phyloP scores from a whole-genome alignment of 179 eudicot genomes.

The Pouteria campechiana region DNA sequence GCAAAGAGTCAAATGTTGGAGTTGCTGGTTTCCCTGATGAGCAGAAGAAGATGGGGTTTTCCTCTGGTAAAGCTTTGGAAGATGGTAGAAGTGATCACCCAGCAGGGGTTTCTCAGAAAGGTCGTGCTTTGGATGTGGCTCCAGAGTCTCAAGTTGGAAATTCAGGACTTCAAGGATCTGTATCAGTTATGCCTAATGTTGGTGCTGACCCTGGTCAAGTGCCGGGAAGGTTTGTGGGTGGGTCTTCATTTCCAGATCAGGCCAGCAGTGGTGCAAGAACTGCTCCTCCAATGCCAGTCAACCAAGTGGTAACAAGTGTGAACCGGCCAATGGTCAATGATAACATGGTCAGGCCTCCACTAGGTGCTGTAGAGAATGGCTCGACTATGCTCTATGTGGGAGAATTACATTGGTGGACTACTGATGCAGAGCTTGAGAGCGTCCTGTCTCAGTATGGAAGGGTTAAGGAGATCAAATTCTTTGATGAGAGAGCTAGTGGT shows the following conservation, averaged over 20 bases:
- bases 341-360: constrained; percentile 40
- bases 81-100: constrained; percentile 19
- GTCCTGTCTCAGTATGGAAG: constrained; percentile 67
- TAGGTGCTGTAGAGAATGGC: constrained; percentile 57
- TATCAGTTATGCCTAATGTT: constrained; percentile 23
- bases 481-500: constrained; percentile 96
- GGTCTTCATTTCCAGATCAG: constrained; percentile 17
- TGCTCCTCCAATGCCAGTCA: constrained; percentile 28
- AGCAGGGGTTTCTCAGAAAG: constrained; percentile 25
- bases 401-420: constrained; percentile 98
- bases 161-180: constrained; percentile 40
- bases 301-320: constrained; percentile 28
- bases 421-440: constrained; percentile 81
- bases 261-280: constrained; percentile 19
- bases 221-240: constrained; percentile 18
- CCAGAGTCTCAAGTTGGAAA: constrained; percentile 30
- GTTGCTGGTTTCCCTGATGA: constrained; percentile 25
- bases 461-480: constrained; percentile 82
- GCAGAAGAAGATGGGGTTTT: constrained; percentile 26
- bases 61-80: constrained; percentile 25
- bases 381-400: constrained; percentile 85
- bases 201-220: constrained; percentile 14
- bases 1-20: constrained; percentile 25
- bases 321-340: constrained; percentile 34
- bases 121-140: constrained; percentile 16